Percentiles rank a stretch among this genome's conserved stretches.
Conservation (phyloP, 345 rosid genomes). For the Xanthoceras sorbifolium region DNA sequence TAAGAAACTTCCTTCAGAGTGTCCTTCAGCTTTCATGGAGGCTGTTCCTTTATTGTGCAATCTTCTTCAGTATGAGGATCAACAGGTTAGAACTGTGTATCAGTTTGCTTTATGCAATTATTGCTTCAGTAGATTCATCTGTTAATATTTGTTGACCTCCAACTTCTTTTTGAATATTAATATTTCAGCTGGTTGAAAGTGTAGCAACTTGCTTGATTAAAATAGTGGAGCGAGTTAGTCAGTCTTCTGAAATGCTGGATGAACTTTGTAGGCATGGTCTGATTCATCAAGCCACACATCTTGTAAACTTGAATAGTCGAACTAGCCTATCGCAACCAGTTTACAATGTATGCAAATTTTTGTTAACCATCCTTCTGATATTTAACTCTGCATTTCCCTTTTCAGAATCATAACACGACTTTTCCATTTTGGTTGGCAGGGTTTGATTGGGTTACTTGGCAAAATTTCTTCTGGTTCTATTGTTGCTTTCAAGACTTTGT, state of each 20-base stretch:
- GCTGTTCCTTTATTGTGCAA: conserved; percentile 87
- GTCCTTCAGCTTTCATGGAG: conserved; percentile 58
- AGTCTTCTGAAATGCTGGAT: conserved; percentile 68
- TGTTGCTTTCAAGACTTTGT: conserved; percentile 67
- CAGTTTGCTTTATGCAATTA: conserved; percentile 21
- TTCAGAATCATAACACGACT: conserved; percentile 13
- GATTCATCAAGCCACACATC: conserved; percentile 62
- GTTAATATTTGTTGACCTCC: conserved; percentile 13
- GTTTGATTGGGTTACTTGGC: conserved; percentile 79
- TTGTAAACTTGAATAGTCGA: conserved; percentile 68
- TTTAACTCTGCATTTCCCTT: conserved; percentile 2
- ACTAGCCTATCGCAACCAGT: conserved; percentile 75
- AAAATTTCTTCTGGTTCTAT: conserved; percentile 73
- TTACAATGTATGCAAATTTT: conserved; percentile 59
- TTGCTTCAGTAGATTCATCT: background rate
- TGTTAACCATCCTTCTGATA: conserved; percentile 17
- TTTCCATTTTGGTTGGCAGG: conserved; percentile 55
- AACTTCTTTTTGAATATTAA: conserved; percentile 16
- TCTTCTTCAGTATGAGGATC: conserved; percentile 89
- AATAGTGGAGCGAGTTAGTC: conserved; percentile 67
- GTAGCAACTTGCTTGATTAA: conserved; percentile 80
- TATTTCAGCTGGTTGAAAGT: conserved; percentile 82
- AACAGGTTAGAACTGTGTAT: conserved; percentile 43
- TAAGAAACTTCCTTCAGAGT: conserved; percentile 74
- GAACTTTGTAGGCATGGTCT: conserved; percentile 79